Conservation (phyloP, 2,329 filamentous ascomycete genomes). For the Xylariomycetidae sp. region DNA sequence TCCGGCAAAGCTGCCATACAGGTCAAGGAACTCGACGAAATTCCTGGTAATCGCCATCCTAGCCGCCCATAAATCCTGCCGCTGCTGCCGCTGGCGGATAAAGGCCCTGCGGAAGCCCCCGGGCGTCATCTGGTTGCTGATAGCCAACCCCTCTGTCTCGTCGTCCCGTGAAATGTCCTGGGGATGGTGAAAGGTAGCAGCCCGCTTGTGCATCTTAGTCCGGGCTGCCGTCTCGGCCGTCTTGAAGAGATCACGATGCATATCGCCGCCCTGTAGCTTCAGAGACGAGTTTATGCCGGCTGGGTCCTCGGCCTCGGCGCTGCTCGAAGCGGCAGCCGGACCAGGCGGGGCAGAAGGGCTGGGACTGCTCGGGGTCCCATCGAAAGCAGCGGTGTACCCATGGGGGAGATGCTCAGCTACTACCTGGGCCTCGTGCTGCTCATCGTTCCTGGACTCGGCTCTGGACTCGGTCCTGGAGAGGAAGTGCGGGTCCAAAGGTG, state of each 20-base stretch:
- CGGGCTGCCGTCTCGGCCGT: constrained; percentile 67
- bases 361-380: constrained; percentile 20
- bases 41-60: constrained; percentile 58
- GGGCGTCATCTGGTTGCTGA: constrained; percentile 32
- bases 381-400: constrained; percentile 38
- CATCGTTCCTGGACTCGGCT: too few relatives aligned
- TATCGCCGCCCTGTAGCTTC: constrained; percentile 69
- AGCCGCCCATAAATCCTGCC: constrained; percentile 34
- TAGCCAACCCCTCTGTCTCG: constrained; percentile 22
- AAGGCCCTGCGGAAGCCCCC: constrained; percentile 47
- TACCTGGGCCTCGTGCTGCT: constrained; percentile 29
- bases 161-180: constrained; percentile 39
- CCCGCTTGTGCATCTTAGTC: constrained; percentile 45
- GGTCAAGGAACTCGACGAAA: constrained; percentile 70
- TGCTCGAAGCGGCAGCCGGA: too few relatives aligned
- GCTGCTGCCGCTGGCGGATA: constrained; percentile 30
- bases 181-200: constrained; percentile 63
- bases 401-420: constrained; percentile 36
- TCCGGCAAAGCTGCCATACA: constrained; percentile 74
- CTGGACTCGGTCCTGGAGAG: too few relatives aligned
- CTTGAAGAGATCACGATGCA: constrained; percentile 74
- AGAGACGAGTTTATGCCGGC: constrained; percentile 58
- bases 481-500: too few relatives aligned
- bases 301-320: constrained; percentile 19
- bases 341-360: constrained; percentile 11